These are phyloP conservation scores for Pilaira anomala DNA, from an alignment of 192 early-diverging fungal genomes.

Conservation along the genomic window DNA sequence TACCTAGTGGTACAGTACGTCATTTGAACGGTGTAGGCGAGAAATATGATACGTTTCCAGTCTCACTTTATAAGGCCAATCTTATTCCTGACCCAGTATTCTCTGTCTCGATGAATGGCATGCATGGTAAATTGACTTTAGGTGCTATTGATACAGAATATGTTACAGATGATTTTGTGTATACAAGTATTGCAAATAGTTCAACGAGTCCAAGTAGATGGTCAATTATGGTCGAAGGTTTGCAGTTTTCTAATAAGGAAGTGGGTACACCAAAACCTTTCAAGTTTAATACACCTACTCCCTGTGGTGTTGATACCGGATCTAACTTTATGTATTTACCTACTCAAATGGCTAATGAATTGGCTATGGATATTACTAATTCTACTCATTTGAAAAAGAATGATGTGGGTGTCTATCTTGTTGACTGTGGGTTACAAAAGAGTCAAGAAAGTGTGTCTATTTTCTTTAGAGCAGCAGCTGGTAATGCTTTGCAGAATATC, in stretches of 20 bases:
- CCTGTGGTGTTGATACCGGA: conserved; percentile 22
- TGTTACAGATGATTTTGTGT: neutral
- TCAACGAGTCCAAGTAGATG: neutral
- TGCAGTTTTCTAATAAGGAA: conserved; percentile 18
- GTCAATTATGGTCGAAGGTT: conserved; percentile 5
- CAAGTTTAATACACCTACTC: neutral
- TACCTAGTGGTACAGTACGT: conserved; percentile 14
- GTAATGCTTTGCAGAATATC: neutral
- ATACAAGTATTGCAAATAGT: neutral
- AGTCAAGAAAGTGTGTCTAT: conserved; percentile 3
- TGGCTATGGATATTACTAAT: conserved; percentile 6
- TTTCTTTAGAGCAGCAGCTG: neutral
- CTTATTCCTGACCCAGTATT: conserved; percentile 21
- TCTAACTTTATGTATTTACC: conserved; percentile 31
- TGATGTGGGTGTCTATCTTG: neutral
- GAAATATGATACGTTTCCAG: conserved; percentile 13
- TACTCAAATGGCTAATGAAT: neutral
- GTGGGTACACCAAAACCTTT: neutral
- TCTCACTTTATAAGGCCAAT: conserved; percentile 2
- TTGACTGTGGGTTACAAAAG: conserved; percentile 12
- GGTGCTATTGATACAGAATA: conserved; percentile 8
- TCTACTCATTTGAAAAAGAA: neutral
- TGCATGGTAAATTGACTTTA: conserved; percentile 15
- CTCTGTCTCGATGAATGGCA: conserved; percentile 7
- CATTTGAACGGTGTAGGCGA: neutral